A percentile compares a stretch with the other conserved stretches of the same genome.
These are phyloP conservation scores for Cutaneotrichosporon sp. DNA, from an alignment of 1,284 basidiomycete genomes.

Conservation along the genomic window DNA sequence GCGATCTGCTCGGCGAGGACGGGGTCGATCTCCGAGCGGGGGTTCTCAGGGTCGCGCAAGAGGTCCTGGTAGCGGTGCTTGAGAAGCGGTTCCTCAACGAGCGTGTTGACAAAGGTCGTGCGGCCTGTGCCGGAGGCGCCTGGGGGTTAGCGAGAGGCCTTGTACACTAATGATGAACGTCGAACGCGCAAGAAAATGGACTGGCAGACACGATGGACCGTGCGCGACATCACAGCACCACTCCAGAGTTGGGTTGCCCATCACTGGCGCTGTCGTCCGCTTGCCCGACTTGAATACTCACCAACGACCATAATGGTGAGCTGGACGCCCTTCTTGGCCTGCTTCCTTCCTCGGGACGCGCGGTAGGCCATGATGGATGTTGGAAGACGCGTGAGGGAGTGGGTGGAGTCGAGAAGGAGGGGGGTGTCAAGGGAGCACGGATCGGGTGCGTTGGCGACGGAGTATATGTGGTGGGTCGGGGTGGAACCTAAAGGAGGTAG, in stretches of 20 bases:
- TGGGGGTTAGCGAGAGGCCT: no score
- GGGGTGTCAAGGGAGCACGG: conserved; percentile 1
- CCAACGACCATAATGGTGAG: conserved; percentile 94
- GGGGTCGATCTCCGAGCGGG: conserved; percentile 80
- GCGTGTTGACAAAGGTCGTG: conserved; percentile 96
- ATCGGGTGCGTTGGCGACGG: background rate
- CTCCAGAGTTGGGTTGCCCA: no score
- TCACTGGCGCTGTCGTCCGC: background rate
- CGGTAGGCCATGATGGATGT: conserved; percentile 52
- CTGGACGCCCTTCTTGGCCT: conserved; percentile 95
- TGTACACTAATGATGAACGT: no score
- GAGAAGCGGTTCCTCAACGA: conserved; percentile 87
- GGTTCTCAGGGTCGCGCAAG: conserved; percentile 49
- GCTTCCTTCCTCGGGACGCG: conserved; percentile 76
- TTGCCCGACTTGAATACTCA: conserved; percentile 42
- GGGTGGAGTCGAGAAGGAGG: background rate
- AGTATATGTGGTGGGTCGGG: no score
- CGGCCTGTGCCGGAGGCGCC: conserved; percentile 94
- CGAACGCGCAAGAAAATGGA: no score
- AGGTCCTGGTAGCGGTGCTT: conserved; percentile 49
- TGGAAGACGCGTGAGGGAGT: background rate
- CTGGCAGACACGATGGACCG: background rate
- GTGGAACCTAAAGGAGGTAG: no score
- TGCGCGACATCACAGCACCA: background rate
- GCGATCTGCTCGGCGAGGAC: conserved; percentile 37